Base-by-base conservation (phyloP, 768 basidiomycete genomes). In the Crassisporium funariophilum region DNA sequence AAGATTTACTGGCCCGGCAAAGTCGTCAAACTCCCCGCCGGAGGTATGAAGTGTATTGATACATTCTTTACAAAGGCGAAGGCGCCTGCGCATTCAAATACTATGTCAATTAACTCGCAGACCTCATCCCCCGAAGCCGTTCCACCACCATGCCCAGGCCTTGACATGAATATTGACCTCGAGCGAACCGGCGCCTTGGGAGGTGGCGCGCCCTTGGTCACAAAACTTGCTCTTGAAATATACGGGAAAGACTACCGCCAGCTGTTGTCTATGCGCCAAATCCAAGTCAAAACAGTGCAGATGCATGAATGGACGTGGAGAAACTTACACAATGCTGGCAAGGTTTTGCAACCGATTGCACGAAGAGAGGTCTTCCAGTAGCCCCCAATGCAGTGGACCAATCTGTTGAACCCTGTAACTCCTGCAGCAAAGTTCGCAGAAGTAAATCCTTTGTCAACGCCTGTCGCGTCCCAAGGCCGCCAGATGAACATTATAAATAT, bases 311-410 rank as follows among this genome's bases (percentile, higher is more conserved):
- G 52, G 9, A 20, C 9, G 3, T 68, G 66, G 66, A 21, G 34
- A 13, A 68, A 64, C 31, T 56, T 7, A 67, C 63, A 59, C 35
- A 25, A 40, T 13, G 35, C 23, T 19, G 27, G 36, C 1, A 31
- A 48, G 16, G 47, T 62, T 62, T 51, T 47, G 54, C 57, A 2
- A 44, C 35, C 6, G 2, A 16, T 3, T 66, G 65, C 49, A 42
- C 35, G 8, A 50, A 57, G 20, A 15, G 3, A 4, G 43, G 7
- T 7, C 13, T 29, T 7, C 27, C 27, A 7, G 8, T 13, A 29
- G 8, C 27, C 7, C 27, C 27, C 27, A 7, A 29, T 7, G 8
- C 13, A 7, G 27, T 7, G 13, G 27, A 7, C 27, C 27, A 29
- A 29, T 7, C 7, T 13, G 8, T 29, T 29, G 27, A 13, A 29